Evolutionary conservation across 345 rosid genomes (phyloP), one percentile per base, ranked within the genome.

Genomic region (Hibiscus syriacus): DNA sequence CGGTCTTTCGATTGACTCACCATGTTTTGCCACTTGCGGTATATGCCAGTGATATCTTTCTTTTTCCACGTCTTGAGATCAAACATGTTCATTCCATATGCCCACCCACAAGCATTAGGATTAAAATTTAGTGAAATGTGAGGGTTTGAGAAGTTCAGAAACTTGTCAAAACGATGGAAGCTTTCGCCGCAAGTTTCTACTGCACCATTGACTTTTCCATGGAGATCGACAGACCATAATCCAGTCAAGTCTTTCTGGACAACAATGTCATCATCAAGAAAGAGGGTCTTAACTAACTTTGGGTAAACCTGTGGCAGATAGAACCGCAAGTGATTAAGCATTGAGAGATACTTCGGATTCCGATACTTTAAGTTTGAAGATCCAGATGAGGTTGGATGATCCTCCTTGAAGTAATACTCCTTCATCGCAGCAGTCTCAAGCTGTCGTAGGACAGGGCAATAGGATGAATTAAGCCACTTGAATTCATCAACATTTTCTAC

Each of bases 61-160:
- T 68, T 91, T 81, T 89, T 91, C 98, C 98, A 93, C 74, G 78
- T 95, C 62, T 81, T 78, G 16, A 93, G 83, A 79, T 93, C 98
- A 78, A 93, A 93, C 72, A 93, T 77, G 76, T 93, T 93, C 98
- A 93, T 93, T 52, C 98, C 98, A 71, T 93, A 93, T 8, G 98
- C 98, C 98, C 98, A 93, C n/a, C 98, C 98, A 78, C 98, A 93
- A 72, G 96, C 98, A 77, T 91, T 90, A 32, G 98, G 98, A 71
- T 93, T 76, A 69, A 93, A 93, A 77, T 89, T 85, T 61, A 88
- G 84, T 0, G 97, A 83, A 70, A 93, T 93, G 73, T 89, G 92
- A 70, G 96, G 98, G 78, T 93, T 93, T 23, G 91, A 76, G 61
- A 93, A 93, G 87, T 93, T 93, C 14, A 93, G 87, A 76, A 90